Evolutionary conservation across 2,329 filamentous ascomycete genomes (phyloP).

Genomic region (Ilyonectria sp.): DNA sequence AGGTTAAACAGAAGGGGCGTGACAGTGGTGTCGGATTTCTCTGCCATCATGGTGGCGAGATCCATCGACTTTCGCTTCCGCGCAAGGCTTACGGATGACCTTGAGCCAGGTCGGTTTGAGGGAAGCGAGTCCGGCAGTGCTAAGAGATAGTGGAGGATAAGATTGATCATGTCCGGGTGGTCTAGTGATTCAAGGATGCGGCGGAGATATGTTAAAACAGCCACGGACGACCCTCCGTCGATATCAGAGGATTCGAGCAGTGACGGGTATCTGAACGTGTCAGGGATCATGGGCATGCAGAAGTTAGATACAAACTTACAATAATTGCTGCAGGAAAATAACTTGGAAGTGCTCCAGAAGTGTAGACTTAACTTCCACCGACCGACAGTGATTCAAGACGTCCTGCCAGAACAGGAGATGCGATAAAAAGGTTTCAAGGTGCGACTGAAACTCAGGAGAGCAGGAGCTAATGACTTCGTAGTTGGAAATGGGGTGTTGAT

Average conservation of each 20-base stretch:
- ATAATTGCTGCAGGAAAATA: conserved; percentile 92
- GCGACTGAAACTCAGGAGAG: conserved; percentile 82
- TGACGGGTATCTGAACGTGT: conserved; percentile 83
- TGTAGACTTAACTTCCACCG: conserved; percentile 91
- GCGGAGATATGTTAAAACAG: conserved; percentile 92
- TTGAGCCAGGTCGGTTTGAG: conserved; percentile 54
- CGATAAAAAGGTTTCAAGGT: conserved; percentile 93
- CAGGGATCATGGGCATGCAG: background rate
- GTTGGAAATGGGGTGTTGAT: conserved; percentile 79
- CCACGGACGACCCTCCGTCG: conserved; percentile 95
- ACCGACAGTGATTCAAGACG: conserved; percentile 94
- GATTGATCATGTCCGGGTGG: conserved; percentile 93
- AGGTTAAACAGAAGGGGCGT: conserved; percentile 94
- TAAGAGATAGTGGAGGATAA: conserved; percentile 92
- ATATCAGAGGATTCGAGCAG: conserved; percentile 96
- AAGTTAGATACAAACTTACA: conserved; percentile 69
- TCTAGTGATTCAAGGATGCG: conserved; percentile 93
- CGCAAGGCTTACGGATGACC: conserved; percentile 74
- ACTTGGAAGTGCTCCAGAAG: conserved; percentile 97
- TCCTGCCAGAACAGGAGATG: conserved; percentile 99
- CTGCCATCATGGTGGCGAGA: conserved; percentile 83
- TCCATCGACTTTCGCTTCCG: conserved; percentile 92
- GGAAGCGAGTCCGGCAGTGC: conserved; percentile 77
- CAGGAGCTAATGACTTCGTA: conserved; percentile 82
- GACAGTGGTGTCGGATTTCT: conserved; percentile 79